Evolutionary conservation across 352 stramenopile genomes (phyloP).

Genomic region (Phytophthora brassicae): DNA sequence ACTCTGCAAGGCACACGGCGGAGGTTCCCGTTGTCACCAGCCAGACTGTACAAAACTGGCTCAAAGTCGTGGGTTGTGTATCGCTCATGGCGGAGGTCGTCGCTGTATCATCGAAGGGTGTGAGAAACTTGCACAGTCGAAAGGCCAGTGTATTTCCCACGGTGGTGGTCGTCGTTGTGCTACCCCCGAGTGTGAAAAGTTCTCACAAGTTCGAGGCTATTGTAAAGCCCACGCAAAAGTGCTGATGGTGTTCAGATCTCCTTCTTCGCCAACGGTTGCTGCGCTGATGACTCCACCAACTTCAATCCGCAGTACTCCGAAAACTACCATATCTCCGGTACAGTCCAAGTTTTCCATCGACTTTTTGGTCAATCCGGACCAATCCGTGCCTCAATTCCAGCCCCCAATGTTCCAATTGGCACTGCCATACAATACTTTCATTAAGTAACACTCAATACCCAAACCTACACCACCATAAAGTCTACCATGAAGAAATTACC

Average conservation of each 20-base stretch:
- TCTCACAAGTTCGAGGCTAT: conserved; percentile 77
- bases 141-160: conserved; percentile 78
- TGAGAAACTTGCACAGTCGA: conserved; percentile 72
- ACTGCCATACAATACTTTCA: not conserved
- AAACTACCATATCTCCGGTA: conserved; percentile 22
- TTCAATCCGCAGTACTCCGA: conserved; percentile 4
- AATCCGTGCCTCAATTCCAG: not conserved
- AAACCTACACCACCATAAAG: too few relatives aligned
- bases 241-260: conserved; percentile 32
- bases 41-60: conserved; percentile 74
- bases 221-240: conserved; percentile 84
- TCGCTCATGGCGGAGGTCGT: conserved; percentile 69
- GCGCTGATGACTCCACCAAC: conserved; percentile 19
- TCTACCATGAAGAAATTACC: too few relatives aligned
- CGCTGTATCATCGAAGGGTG: conserved; percentile 69
- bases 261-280: conserved; percentile 25
- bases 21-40: conserved; percentile 77
- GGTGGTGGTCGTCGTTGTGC: conserved; percentile 68
- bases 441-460: conserved; percentile 23
- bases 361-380: conserved; percentile 49
- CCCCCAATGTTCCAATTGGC: conserved; percentile 3
- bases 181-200: conserved; percentile 74
- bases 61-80: conserved; percentile 70
- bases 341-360: conserved; percentile 54
- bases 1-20: conserved; percentile 83